Base-by-base conservation (phyloP, 495 filamentous ascomycete genomes). In the Penicillium nucicola region DNA sequence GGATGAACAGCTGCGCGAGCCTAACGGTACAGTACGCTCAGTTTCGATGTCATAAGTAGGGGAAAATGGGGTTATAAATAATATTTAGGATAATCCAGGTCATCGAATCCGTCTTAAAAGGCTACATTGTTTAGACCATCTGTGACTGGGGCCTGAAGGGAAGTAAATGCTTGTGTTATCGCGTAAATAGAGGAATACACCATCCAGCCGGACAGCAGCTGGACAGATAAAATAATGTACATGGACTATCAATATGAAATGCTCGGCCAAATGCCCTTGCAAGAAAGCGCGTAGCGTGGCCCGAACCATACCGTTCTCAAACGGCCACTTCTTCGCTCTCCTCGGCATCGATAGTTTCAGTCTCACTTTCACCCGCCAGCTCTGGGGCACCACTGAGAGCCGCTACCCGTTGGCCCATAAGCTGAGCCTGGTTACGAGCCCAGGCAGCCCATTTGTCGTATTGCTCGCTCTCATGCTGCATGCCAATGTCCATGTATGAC, bases 401-500 rank as follows among this genome's bases (percentile, higher is more conserved):
- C 17, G 64, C 64, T 8, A 35, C 14, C 38, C 53, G 62, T 39
- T 71, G 69, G 11, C 64, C 63, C 20, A 57, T 43, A 1, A 72
- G 12, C 20, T 69, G 65, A 23, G 78, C 67, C 63, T 85, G 70
- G 45, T 70, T 67, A 42, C 65, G 67, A 17, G 93, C 93, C 88
- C 89, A 95, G 33, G 57, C 68, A 78, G 88, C 88, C 93, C 92
- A 97, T 44, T 66, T 59, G 60, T 96, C 87, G 62, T 80, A 92
- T 35, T 80, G 71, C 60, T 77, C 65, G 69, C 91, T 84, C 71
- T 98, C 93, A 50, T 95, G 69, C 48, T 87, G 74, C 81, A 93
- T 88, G 59, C 90, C 84, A 46, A 93, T 74, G 37, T 95, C 84
- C 36, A 90, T 53, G 49, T 76, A 70, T 14, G 81, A 73, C 64